Percentiles rank a stretch among this genome's conserved stretches.
Evolutionary conservation across 371 early-diverging fungal genomes (phyloP).

Genomic region (Rozella allomycis): DNA sequence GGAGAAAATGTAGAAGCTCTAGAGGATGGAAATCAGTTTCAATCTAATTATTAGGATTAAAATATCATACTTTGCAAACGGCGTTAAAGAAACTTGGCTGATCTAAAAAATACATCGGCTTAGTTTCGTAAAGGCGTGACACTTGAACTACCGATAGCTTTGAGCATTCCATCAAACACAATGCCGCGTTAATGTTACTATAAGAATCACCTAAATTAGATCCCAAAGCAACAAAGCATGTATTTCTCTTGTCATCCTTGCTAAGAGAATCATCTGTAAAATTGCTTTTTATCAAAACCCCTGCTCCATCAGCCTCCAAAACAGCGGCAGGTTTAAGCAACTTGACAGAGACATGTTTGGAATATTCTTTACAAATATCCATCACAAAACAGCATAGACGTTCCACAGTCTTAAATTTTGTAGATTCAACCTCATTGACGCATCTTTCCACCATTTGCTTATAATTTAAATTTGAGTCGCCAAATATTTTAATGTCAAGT

Average conservation of each 20-base stretch:
- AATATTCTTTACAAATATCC: not conserved
- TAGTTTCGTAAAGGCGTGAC: slow-evolving; percentile 84
- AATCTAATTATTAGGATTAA: slow-evolving; percentile 12
- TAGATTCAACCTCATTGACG: not conserved
- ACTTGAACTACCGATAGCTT: slow-evolving; percentile 53
- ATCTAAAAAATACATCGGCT: slow-evolving; percentile 83
- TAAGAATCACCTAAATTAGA: slow-evolving; percentile 71
- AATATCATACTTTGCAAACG: slow-evolving; percentile 43
- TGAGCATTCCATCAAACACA: slow-evolving; percentile 27
- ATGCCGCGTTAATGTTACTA: slow-evolving; percentile 47
- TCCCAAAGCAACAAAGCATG: slow-evolving; percentile 51
- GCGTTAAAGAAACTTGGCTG: slow-evolving; percentile 80
- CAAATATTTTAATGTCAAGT: not conserved
- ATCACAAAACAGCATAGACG: not conserved
- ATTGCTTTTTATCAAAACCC: slow-evolving; percentile 43
- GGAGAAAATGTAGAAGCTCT: slow-evolving; percentile 47
- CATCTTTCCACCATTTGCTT: not conserved
- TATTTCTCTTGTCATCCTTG: not conserved
- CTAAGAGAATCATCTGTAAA: not conserved
- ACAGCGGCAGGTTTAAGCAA: slow-evolving; percentile 73
- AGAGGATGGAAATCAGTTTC: slow-evolving; percentile 49
- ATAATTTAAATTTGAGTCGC: not conserved
- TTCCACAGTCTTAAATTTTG: not conserved
- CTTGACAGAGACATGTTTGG: not conserved
- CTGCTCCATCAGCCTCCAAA: slow-evolving; percentile 65